Evolutionary conservation across 345 rosid species (phyloP).

Genomic region (Bruguiera gymnorhiza): DNA sequence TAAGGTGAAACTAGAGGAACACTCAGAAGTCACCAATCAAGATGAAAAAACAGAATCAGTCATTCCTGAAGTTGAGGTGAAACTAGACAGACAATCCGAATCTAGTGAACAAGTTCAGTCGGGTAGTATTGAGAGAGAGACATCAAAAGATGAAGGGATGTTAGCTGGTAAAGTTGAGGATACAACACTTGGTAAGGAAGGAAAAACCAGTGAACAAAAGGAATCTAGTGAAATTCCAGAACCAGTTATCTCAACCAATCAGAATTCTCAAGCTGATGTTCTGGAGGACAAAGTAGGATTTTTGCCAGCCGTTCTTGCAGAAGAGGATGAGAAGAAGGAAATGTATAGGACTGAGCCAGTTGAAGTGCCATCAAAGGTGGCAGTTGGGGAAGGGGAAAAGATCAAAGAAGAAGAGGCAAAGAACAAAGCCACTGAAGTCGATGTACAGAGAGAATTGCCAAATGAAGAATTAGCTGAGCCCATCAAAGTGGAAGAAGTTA

Average conservation of each 20-base stretch:
- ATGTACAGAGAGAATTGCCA: not conserved
- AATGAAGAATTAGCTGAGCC: constrained; percentile 1
- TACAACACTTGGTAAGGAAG: not conserved
- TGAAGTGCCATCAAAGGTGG: constrained; percentile 7
- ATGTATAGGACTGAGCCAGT: not conserved
- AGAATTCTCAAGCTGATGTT: not conserved
- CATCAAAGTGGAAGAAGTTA: constrained; percentile 3
- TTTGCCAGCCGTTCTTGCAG: not conserved
- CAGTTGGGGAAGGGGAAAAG: constrained; percentile 5
- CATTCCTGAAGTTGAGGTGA: not conserved
- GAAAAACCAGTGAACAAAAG: not conserved
- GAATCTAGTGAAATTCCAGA: not conserved
- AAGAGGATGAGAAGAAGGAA: constrained; percentile 1
- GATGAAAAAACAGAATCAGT: constrained; percentile 6
- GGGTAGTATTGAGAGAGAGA: not conserved
- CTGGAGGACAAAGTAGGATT: not conserved
- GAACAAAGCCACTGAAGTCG: not conserved
- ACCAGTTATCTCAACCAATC: not conserved
- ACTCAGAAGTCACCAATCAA: constrained; percentile 4
- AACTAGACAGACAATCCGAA: not conserved
- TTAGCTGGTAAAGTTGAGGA: constrained; percentile 4
- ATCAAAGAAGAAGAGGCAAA: not conserved
- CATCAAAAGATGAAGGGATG: constrained; percentile 1
- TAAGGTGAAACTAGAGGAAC: constrained; percentile 7
- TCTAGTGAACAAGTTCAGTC: not conserved